These are phyloP conservation scores for Lichtheimia ramosa DNA, from an alignment of 371 early-diverging fungal genomes.

Conservation along the genomic window DNA sequence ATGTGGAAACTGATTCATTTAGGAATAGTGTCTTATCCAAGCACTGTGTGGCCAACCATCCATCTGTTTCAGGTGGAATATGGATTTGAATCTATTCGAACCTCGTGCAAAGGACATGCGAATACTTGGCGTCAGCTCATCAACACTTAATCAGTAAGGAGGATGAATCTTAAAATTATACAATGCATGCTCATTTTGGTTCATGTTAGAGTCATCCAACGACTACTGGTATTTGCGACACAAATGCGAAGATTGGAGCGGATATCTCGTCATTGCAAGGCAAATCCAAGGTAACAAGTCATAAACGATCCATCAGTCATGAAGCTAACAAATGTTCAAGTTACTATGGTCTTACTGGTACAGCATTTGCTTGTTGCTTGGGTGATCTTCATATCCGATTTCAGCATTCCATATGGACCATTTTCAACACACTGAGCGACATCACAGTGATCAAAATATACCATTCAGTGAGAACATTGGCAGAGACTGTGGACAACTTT, in stretches of 20 bases:
- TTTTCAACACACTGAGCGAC: slow-evolving; percentile 18
- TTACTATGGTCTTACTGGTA: slow-evolving; percentile 39
- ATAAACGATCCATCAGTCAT: too few species aligned
- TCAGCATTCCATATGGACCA: slow-evolving; percentile 32
- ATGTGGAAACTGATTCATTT: slow-evolving; percentile 19
- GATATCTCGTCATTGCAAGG: slow-evolving; percentile 30
- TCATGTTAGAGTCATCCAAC: slow-evolving; percentile 16
- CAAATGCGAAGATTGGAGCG: slow-evolving; percentile 31
- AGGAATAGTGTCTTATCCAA: slow-evolving; percentile 4
- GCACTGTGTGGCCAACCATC: slow-evolving; percentile 23
- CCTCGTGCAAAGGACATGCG: slow-evolving; percentile 22
- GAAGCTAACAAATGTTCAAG: slow-evolving; percentile 14
- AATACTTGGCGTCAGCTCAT: slow-evolving; percentile 41
- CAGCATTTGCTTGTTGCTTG: slow-evolving; percentile 51
- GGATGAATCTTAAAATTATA: not conserved
- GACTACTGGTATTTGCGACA: slow-evolving; percentile 34
- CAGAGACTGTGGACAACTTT: slow-evolving; percentile 22
- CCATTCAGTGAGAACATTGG: slow-evolving; percentile 29
- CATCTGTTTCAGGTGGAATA: slow-evolving; percentile 31
- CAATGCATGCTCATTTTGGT: not conserved
- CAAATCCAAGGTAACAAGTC: slow-evolving; percentile 29
- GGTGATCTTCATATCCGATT: slow-evolving; percentile 36
- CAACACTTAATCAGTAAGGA: slow-evolving; percentile 24
- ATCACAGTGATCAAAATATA: slow-evolving; percentile 31
- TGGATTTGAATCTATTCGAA: slow-evolving; percentile 24